These are phyloP conservation scores for Linnemannia elongata DNA, from an alignment of 192 early-diverging fungal species.

Conservation along the genomic window DNA sequence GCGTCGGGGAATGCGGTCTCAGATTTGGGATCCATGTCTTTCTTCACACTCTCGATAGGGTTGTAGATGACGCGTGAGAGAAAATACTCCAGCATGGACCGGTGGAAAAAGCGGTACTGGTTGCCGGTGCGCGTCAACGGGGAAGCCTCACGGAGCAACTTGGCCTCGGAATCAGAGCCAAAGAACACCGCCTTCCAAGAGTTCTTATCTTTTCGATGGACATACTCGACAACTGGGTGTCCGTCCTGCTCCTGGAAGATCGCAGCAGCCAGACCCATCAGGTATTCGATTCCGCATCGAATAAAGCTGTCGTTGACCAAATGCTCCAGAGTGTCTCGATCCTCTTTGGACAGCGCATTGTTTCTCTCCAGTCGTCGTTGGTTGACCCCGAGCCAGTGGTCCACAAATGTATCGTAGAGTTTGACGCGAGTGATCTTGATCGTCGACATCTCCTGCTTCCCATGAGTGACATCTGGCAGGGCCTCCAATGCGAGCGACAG, in stretches of 20 bases:
- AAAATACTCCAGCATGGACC: neutral
- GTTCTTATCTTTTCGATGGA: neutral
- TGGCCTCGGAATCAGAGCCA: neutral
- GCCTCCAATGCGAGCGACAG: too few species aligned
- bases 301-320: neutral
- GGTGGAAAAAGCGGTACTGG: neutral
- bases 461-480: neutral
- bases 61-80: neutral
- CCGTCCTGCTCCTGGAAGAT: neutral
- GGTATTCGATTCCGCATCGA: neutral
- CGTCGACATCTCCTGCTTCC: neutral
- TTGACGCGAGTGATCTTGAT: neutral
- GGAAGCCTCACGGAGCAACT: neutral
- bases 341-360: neutral
- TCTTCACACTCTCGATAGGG: neutral
- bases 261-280: neutral
- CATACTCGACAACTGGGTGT: neutral
- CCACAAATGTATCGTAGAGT: neutral
- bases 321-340: neutral
- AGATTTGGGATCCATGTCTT: too few species aligned
- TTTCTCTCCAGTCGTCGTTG: neutral
- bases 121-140: neutral
- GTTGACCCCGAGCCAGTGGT: neutral
- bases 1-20: neutral
- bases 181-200: neutral